A percentile compares a stretch with the other conserved stretches of the same genome.
phyloP scores from a whole-genome alignment of 345 rosid species.

The Eucalyptus shirleyi region DNA sequence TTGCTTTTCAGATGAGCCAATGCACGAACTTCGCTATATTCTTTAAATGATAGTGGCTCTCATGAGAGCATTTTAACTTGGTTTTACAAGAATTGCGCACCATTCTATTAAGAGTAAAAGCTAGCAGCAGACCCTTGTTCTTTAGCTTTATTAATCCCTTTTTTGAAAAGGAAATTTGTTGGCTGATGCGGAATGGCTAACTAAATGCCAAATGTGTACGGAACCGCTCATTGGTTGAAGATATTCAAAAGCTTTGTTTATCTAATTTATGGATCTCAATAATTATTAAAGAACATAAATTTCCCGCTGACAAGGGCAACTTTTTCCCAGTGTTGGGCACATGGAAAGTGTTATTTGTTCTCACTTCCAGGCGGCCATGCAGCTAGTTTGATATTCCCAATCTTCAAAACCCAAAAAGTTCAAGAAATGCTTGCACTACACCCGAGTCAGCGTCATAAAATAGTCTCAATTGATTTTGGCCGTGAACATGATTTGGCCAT shows the following conservation, averaged over 20 bases:
- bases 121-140: not conserved
- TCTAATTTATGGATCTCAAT: not conserved
- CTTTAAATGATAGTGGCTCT: not conserved
- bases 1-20: not conserved
- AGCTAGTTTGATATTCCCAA: not conserved
- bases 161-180: not conserved
- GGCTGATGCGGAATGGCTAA: not conserved
- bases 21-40: not conserved
- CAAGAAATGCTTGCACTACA: not conserved
- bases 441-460: not conserved
- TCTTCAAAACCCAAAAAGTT: not conserved
- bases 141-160: not conserved
- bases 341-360: not conserved
- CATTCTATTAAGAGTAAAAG: not conserved
- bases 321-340: not conserved
- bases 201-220: not conserved
- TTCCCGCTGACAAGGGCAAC: not conserved
- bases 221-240: not conserved
- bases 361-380: not conserved
- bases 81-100: not conserved
- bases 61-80: not conserved
- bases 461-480: not conserved
- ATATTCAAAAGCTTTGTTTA: not conserved
- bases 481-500: not conserved
- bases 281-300: not conserved